A percentile compares a stretch with the other conserved stretches of the same genome.
Conservation (phyloP, 2,329 filamentous ascomycete genomes). For the Hypoxylon rubiginosum region DNA sequence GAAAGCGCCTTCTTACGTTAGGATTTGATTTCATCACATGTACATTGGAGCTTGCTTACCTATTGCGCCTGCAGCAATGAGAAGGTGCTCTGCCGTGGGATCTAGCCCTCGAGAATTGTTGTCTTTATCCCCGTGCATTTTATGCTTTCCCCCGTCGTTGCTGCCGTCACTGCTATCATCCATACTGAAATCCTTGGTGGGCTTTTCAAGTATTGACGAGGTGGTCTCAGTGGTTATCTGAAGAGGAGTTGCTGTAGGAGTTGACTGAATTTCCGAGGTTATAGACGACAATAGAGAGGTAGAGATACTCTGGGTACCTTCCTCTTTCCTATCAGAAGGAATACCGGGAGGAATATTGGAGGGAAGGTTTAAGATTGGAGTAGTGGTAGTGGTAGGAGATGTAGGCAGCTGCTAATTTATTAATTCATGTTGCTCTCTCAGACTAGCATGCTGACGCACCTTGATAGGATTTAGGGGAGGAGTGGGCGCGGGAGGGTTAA, state of each 20-base stretch:
- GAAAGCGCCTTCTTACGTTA: constrained; percentile 55
- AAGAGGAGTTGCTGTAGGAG: constrained; percentile 3
- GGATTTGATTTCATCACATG: background rate
- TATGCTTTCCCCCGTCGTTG: constrained; percentile 28
- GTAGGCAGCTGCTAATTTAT: background rate
- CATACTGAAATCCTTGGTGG: constrained; percentile 12
- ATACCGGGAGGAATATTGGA: no score
- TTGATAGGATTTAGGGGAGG: background rate
- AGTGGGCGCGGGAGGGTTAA: background rate
- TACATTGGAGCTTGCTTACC: constrained; percentile 46
- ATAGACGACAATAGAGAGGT: constrained; percentile 1
- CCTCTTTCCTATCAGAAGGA: constrained; percentile 21
- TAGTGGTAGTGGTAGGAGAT: background rate
- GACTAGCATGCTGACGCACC: constrained; percentile 16
- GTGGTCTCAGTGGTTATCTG: constrained; percentile 1
- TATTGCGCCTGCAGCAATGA: constrained; percentile 54
- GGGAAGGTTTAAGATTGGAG: background rate
- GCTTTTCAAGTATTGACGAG: background rate
- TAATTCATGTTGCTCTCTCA: constrained; percentile 1
- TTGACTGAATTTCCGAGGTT: constrained; percentile 2
- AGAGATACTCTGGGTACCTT: background rate
- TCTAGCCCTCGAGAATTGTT: constrained; percentile 40
- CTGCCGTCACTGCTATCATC: constrained; percentile 15
- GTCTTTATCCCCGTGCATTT: constrained; percentile 19
- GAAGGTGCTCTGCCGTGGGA: constrained; percentile 50